phyloP scores from a whole-genome alignment of 129 eudicot species.

The Flaveria trinervia region DNA sequence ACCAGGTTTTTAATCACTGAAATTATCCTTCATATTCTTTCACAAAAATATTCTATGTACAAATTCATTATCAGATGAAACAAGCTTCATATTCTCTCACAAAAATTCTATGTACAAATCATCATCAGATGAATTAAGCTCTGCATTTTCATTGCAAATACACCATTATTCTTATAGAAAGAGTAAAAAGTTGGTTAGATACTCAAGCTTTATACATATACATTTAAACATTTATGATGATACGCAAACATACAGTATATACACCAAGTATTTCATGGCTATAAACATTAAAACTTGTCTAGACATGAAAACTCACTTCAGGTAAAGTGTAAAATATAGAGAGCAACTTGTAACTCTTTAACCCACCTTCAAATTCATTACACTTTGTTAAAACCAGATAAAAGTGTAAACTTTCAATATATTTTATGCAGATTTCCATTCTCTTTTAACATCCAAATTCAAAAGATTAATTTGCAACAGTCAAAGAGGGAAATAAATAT shows the following conservation, averaged over 20 bases:
- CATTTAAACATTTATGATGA: neutral
- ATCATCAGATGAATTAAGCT: slow-evolving; percentile 14
- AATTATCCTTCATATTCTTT: slow-evolving; percentile 16
- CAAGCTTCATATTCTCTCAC: neutral
- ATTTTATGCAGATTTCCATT: neutral
- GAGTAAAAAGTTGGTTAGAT: neutral
- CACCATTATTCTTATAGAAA: neutral
- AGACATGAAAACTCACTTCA: too few species aligned
- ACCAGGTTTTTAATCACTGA: slow-evolving; percentile 63
- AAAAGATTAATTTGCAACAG: neutral
- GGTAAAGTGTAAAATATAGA: neutral
- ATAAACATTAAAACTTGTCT: neutral
- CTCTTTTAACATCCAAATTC: neutral
- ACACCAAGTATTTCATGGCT: neutral
- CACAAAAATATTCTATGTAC: slow-evolving; percentile 24
- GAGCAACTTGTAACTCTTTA: neutral
- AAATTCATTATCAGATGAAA: slow-evolving; percentile 19
- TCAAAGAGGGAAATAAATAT: neutral
- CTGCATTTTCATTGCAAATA: neutral
- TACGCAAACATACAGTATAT: neutral
- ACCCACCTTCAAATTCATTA: neutral
- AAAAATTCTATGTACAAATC: slow-evolving; percentile 11
- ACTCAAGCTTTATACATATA: neutral
- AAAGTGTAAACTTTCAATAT: neutral
- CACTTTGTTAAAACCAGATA: neutral